phyloP scores from a whole-genome alignment of 1,139 yeast genomes.

The Geotrichum restrictum region DNA sequence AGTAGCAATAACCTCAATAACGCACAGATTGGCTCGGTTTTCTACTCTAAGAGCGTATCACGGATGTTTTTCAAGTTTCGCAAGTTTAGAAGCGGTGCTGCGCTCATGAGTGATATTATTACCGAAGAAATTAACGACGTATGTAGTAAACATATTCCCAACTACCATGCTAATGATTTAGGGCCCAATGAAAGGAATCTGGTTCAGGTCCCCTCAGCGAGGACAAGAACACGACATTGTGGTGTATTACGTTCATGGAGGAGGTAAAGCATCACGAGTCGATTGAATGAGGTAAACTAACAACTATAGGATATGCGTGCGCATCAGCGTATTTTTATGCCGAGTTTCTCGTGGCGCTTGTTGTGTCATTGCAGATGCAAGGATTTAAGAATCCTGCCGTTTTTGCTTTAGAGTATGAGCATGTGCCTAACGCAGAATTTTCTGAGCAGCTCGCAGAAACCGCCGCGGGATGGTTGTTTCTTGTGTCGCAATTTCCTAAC shows the following conservation, averaged over 20 bases:
- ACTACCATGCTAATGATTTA: constrained; percentile 1
- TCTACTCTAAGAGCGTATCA: constrained; percentile 27
- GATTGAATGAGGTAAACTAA: too few relatives aligned
- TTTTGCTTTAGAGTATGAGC: constrained; percentile 39
- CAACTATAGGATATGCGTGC: constrained; percentile 11
- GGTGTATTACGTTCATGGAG: constrained; percentile 41
- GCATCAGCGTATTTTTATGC: constrained; percentile 36
- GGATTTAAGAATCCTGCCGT: constrained; percentile 47
- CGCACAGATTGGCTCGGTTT: constrained; percentile 25
- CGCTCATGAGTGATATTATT: constrained; percentile 31
- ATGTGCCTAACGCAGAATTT: constrained; percentile 30
- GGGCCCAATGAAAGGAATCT: constrained; percentile 34
- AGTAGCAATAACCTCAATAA: constrained; percentile 25
- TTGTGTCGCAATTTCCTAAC: constrained; percentile 27
- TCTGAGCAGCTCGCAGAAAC: constrained; percentile 34
- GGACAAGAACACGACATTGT: constrained; percentile 37
- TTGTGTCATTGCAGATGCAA: constrained; percentile 41
- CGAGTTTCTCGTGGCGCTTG: constrained; percentile 41
- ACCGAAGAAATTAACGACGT: constrained; percentile 23
- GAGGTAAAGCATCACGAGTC: too few relatives aligned
- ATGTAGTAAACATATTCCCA: neutral
- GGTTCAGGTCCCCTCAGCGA: constrained; percentile 38
- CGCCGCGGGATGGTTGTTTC: constrained; percentile 36
- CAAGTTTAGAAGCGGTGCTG: constrained; percentile 30
- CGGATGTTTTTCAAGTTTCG: constrained; percentile 29